A percentile compares a stretch with the other conserved stretches of the same genome.
phyloP scores from a whole-genome alignment of 2,329 filamentous ascomycete species.

The Fusarium subtropicale region DNA sequence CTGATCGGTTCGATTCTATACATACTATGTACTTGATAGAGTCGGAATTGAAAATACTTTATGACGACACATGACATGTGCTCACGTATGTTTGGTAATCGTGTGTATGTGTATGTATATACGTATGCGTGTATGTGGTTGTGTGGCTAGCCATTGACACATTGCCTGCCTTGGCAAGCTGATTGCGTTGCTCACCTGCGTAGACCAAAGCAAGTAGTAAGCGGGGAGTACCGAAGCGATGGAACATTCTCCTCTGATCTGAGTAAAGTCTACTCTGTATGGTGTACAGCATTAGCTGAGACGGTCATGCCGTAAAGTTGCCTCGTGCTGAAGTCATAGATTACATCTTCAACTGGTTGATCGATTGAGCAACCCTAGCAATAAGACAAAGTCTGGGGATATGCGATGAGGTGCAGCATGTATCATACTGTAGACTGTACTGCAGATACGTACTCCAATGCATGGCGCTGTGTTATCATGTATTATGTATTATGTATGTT shows the following conservation, averaged over 20 bases:
- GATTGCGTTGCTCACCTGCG: slow-evolving; percentile 1
- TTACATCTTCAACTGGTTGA: not conserved
- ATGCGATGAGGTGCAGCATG: not conserved
- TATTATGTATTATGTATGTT: not conserved
- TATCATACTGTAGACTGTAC: not conserved
- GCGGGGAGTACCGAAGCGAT: not conserved
- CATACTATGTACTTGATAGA: not conserved
- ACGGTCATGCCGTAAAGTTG: not conserved
- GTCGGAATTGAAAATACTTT: slow-evolving; percentile 6
- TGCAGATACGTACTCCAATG: not conserved
- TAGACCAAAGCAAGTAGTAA: slow-evolving; percentile 2
- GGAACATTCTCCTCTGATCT: not conserved
- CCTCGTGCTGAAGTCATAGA: not conserved
- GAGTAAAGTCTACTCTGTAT: slow-evolving; percentile 1
- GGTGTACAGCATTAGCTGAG: slow-evolving; percentile 6
- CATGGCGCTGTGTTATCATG: not conserved
- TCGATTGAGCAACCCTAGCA: not conserved
- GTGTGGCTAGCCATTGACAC: slow-evolving; percentile 6
- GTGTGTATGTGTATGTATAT: not conserved
- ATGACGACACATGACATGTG: slow-evolving; percentile 4
- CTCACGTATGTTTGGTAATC: not conserved
- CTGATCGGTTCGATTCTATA: not conserved
- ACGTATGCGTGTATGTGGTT: not conserved
- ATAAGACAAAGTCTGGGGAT: not conserved
- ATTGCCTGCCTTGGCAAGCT: not conserved